Percentiles rank a stretch among this genome's conserved stretches.
Evolutionary conservation across 2,329 filamentous ascomycete genomes (phyloP).

Genomic region (Ceratocystis alfenasii): DNA sequence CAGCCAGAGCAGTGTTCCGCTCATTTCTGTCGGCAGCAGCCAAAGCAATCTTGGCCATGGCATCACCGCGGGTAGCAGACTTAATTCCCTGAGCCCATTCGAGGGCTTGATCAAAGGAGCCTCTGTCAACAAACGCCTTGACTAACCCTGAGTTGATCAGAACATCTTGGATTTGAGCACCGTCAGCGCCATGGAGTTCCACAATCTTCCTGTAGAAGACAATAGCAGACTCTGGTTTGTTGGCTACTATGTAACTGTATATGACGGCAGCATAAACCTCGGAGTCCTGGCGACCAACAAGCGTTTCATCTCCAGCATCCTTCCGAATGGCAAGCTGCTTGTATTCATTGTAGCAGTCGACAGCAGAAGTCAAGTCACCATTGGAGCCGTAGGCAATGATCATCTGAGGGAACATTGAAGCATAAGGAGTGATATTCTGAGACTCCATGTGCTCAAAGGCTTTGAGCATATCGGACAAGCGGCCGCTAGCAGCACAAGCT

Average conservation of each 20-base stretch:
- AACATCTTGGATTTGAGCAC: conserved; percentile 54
- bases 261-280: conserved; percentile 86
- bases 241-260: conserved; percentile 73
- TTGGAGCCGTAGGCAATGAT: conserved; percentile 80
- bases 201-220: conserved; percentile 78
- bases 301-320: conserved; percentile 57
- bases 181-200: conserved; percentile 45
- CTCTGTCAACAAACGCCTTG: conserved; percentile 59
- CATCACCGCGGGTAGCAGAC: conserved; percentile 40
- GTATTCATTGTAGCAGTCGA: conserved; percentile 94
- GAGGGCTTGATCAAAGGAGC: conserved; percentile 61
- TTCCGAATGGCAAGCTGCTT: conserved; percentile 74
- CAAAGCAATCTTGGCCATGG: conserved; percentile 62
- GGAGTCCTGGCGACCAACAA: conserved; percentile 63
- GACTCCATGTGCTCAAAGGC: conserved; percentile 87
- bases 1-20: conserved; percentile 52
- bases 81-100: conserved; percentile 56
- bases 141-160: conserved; percentile 67
- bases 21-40: conserved; percentile 70
- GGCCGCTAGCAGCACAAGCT: conserved; percentile 72
- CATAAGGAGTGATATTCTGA: conserved; percentile 59
- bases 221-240: conserved; percentile 67
- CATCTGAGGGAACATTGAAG: conserved; percentile 81
- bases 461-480: conserved; percentile 76
- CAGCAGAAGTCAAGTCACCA: conserved; percentile 73